Percentiles rank a stretch among this genome's conserved stretches.
Conservation (phyloP, 208 protist species). For the Leishmania gerbilli region DNA sequence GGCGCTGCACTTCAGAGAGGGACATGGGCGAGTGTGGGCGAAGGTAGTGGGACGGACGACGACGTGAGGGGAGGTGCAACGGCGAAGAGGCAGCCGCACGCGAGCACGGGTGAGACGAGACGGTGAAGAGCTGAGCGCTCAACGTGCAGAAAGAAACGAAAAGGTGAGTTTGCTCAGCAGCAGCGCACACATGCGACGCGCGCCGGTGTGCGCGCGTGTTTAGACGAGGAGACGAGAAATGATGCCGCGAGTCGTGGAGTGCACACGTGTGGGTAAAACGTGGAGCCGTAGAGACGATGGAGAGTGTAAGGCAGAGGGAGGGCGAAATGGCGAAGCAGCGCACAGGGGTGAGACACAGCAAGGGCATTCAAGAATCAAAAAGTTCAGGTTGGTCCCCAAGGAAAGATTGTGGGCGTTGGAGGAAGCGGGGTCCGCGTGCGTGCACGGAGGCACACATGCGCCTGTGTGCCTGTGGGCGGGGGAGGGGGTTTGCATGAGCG, state of each 20-base stretch:
- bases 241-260: neutral
- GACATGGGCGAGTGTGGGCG: slow-evolving; percentile 28
- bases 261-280: neutral
- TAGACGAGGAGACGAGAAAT: neutral
- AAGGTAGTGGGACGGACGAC: neutral
- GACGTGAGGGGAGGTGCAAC: neutral
- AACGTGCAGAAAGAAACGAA: neutral
- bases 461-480: neutral
- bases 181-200: too few relatives aligned
- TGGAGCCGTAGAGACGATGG: neutral
- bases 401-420: neutral
- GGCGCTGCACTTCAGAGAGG: slow-evolving; percentile 21
- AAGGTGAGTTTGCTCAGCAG: neutral
- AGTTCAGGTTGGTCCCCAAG: neutral
- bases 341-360: neutral
- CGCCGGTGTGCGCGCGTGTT: neutral
- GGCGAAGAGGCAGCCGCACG: neutral
- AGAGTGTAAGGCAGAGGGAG: neutral
- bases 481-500: neutral
- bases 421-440: neutral
- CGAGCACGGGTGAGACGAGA: neutral
- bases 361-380: neutral
- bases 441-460: neutral
- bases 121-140: neutral
- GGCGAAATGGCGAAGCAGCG: neutral